Conservation (phyloP, 1,139 yeast genomes). For the Saccharomyces pastorianus region DNA sequence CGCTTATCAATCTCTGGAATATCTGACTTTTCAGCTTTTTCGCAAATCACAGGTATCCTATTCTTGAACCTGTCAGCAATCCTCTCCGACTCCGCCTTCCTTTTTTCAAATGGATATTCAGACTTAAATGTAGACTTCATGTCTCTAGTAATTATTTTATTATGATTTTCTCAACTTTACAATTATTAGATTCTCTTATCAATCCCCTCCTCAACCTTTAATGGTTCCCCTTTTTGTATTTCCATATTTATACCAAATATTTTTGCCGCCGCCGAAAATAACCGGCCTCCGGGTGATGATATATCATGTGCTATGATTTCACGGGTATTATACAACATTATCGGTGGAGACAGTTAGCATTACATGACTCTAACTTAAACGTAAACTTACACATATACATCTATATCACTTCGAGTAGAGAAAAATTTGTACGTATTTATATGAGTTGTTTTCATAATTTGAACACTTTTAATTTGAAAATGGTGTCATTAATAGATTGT, state of each 20-base stretch:
- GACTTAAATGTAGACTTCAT: slow-evolving; percentile 33
- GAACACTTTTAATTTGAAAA: slow-evolving; percentile 72
- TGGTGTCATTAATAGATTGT: slow-evolving; percentile 78
- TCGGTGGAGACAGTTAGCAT: neutral
- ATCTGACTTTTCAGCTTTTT: slow-evolving; percentile 93
- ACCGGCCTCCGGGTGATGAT: neutral
- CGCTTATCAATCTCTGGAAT: slow-evolving; percentile 95
- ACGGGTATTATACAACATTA: neutral
- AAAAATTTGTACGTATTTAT: neutral
- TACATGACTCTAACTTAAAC: neutral
- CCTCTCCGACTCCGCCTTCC: slow-evolving; percentile 92
- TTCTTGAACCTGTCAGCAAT: slow-evolving; percentile 84
- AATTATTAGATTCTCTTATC: neutral
- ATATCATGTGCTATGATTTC: neutral
- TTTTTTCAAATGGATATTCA: slow-evolving; percentile 54
- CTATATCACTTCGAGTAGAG: neutral
- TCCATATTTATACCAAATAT: neutral
- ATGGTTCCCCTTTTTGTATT: slow-evolving; percentile 4
- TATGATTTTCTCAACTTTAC: slow-evolving; percentile 1
- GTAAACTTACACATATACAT: slow-evolving; percentile 1
- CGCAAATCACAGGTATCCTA: slow-evolving; percentile 94
- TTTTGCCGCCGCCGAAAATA: neutral
- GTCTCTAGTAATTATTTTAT: slow-evolving; percentile 2
- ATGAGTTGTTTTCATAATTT: slow-evolving; percentile 29
- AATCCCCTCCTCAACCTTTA: slow-evolving; percentile 4